Base-by-base conservation (phyloP, 257 asterid species). In the Petunia axillaris region DNA sequence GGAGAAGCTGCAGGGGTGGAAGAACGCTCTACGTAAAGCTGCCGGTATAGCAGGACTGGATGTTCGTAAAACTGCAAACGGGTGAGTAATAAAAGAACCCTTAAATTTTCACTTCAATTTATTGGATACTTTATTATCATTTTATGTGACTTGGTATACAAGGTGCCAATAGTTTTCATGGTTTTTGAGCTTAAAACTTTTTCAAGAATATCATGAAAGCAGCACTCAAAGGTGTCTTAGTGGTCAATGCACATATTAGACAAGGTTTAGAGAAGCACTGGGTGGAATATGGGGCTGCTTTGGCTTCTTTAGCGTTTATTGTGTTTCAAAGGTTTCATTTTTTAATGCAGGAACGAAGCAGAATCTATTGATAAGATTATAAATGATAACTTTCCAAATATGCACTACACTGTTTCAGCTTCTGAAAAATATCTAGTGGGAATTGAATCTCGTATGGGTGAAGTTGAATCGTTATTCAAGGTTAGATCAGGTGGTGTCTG, bases 1-100 rank as follows among this genome's bases (percentile, higher is more conserved):
- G 46, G 75, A 38, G 52, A 76, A 58, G 70, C 68, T 76, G 57
- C 55, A 57, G 70, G 7, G 15, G 5, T 76, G 80, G 80, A 76
- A 58, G 54, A 8, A 76, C 1, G 2, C 68, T 46, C 36, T 76
- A 63, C 10, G 8, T 38, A n/a, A 41, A 55, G 80, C 55, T 8
- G 57, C 52, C 11, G 63, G 35, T 57, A 35, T 76, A 11, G 63
- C 16, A 13, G 16, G 70, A n/a, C 14, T 39, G 57, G 8, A 57
- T 50, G 60, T 76, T 15, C 55, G n/a, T 3, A 38, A 44, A 76
- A 55, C 16, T 36, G 44, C 44, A 8, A 37, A 37, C 4, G 44
- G 16, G 25, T 25, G 25, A 41, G 44, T 10, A 67, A 5, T 25
- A 25, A 25, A 25, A 25, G 25, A 25, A 25, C 25, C 25, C 25